Base-by-base conservation (phyloP, 495 filamentous ascomycete species). In the Delitschia confertaspora region DNA sequence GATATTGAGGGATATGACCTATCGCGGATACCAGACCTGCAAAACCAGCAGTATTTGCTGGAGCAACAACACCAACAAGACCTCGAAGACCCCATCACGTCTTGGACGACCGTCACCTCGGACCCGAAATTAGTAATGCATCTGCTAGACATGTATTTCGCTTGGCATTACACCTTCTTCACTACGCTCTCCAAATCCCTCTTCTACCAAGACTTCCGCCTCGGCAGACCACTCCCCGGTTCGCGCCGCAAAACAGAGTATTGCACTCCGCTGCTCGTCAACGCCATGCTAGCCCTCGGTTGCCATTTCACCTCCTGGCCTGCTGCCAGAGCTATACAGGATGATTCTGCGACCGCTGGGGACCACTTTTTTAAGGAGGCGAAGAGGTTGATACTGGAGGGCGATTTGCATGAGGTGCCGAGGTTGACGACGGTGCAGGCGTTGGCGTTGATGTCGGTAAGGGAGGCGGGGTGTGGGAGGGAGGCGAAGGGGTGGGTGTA, bases 401-500 rank as follows among this genome's bases (percentile, higher is more conserved):
- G 93, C 50, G 93, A 96, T 51, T 85, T 95, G 61, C 88, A 93
- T 56, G 88, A 88, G 53, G 89, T 81, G 57, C 84, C 91, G 6
- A 79, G 78, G 36, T 68, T 98, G 38, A 85, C 89, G n/a, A 95
- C 89, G 0, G 85, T 98, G 14, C 91, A 98, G 64, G 91, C 91
- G 0, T 64, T 96, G 38, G 87, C 87, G 1, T 69, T 98, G 49
- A 95, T 98, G 89, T 94, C 87, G 40, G 91, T 96, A 4, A 74
- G 91, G 37, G 91, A 98, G 65, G 93, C 91, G 3, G 91, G 91
- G 3, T 98, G 91, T 63, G 91, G 87, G 0, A 74, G 91, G 22
- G 91, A 98, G 66, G 84, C 85, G 24, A 93, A 88, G 59, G 91
- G 91, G 8, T 98, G 91, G 91, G 85, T 95, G 4, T 98, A 96